phyloP scores from a whole-genome alignment of 192 early-diverging fungal genomes.

The Oehlia diaphana region DNA sequence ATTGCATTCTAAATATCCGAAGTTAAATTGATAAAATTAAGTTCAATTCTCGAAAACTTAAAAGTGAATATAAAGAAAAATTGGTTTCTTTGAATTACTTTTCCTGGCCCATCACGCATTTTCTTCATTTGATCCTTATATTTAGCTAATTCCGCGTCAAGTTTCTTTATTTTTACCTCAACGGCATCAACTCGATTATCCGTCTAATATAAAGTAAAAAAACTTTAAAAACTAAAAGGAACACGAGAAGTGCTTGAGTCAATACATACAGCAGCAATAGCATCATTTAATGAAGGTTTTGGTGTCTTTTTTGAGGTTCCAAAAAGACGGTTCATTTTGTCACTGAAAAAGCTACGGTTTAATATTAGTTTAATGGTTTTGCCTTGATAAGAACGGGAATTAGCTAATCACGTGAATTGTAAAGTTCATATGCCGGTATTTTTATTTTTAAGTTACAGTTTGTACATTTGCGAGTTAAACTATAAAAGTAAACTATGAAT shows the following conservation, averaged over 20 bases:
- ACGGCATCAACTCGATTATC: conserved; percentile 84
- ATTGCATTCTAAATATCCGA: conserved; percentile 66
- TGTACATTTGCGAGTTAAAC: too few relatives aligned
- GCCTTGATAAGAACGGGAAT: background rate
- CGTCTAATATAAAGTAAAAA: conserved; percentile 52
- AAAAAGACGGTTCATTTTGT: conserved; percentile 88
- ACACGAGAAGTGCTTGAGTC: too few relatives aligned
- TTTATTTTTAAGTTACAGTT: too few relatives aligned
- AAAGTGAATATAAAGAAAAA: background rate
- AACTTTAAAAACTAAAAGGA: too few relatives aligned
- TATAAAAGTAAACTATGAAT: too few relatives aligned
- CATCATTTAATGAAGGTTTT: conserved; percentile 86
- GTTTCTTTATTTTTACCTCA: conserved; percentile 91
- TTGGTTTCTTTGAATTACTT: conserved; percentile 43
- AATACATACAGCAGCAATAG: conserved; percentile 66
- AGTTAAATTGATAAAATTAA: background rate
- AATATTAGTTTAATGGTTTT: background rate
- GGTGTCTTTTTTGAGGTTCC: conserved; percentile 84
- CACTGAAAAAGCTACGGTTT: too few relatives aligned
- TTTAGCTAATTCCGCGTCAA: conserved; percentile 89
- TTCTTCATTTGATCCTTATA: conserved; percentile 94
- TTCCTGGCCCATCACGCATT: conserved; percentile 86
- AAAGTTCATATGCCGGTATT: too few relatives aligned
- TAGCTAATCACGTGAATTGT: background rate
- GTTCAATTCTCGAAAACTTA: background rate